Base-by-base conservation (phyloP, 2,329 filamentous ascomycete species). In the Sclerotinia trifoliorum region DNA sequence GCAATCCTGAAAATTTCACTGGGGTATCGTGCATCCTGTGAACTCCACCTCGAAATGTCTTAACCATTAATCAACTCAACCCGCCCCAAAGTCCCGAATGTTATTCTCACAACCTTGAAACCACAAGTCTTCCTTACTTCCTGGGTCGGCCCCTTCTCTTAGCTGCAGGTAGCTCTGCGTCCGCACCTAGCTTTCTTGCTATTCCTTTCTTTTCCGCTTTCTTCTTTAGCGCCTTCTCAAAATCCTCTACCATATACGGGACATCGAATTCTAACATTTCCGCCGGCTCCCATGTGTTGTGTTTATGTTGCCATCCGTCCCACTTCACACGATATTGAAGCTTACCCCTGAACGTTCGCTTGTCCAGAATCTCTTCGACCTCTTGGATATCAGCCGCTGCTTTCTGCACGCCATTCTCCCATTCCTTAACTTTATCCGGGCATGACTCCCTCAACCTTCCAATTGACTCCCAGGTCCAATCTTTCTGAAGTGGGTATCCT, bases 391-490 rank as follows among this genome's bases (percentile, higher is more conserved):
- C 54, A 39, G 32, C 21, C 19, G 32, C 54, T 35, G 26, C 54
- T 35, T 35, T 56, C 29, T 35, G 32, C 5, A 21, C 32, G 32
- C 29, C 5, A n/a, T 56, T 39, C 54, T 56, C 54, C 29, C 35
- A n/a, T 56, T 56, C 19, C 11, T 39, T 32, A 32, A 39, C 32
- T 32, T 21, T n/a, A 35, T 39, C 54, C 21, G 29, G 54, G 11
- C 54, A 56, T 35, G 32, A 32, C 19, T 35, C 54, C 11, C 54
- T 35, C 32, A 56, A 56, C 19, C 21, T 56, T 32, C 15, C 29
- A n/a, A 56, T 11, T 39, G 29, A 39, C 19, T 56, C 54, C 54
- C 54, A 56, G 29, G 54, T 56, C 54, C 54, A 56, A 56, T 56
- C 54, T 39, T 56, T 56, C 21, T 56, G 29, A 13, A 35, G 32